These are phyloP conservation scores for Heliamphora ciliata DNA, from an alignment of 179 eudicot genomes.

Conservation along the genomic window DNA sequence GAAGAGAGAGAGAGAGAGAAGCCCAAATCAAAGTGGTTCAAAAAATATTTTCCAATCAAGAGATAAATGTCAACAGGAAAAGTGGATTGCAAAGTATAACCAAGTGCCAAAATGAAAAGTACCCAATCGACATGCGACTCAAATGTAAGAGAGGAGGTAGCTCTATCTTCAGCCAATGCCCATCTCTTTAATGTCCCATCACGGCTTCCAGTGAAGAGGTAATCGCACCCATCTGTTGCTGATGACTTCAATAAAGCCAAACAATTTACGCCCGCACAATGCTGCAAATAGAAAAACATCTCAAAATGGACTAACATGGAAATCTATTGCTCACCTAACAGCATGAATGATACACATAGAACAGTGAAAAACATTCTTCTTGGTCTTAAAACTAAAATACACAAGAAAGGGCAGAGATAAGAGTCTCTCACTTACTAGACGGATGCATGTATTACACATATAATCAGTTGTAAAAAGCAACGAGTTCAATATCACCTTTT, in stretches of 20 bases:
- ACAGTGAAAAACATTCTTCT: not conserved
- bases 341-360: not conserved
- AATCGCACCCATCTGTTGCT: slow-evolving; percentile 38
- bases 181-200: slow-evolving; percentile 96
- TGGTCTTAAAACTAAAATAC: slow-evolving; percentile 1
- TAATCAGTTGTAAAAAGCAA: not conserved
- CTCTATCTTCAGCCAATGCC: slow-evolving; percentile 61
- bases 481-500: not conserved
- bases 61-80: not conserved
- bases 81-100: not conserved
- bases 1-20: not conserved
- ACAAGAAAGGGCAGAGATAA: not conserved
- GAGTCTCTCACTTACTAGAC: not conserved
- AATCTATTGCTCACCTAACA: not conserved
- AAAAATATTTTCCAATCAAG: not conserved
- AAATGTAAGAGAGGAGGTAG: slow-evolving; percentile 80
- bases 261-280: slow-evolving; percentile 89
- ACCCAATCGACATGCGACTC: slow-evolving; percentile 99
- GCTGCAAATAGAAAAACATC: slow-evolving; percentile 49
- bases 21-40: not conserved
- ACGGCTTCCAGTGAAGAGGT: slow-evolving; percentile 89
- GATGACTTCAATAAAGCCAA: slow-evolving; percentile 70
- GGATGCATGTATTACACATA: not conserved
- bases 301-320: slow-evolving; percentile 6
- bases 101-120: slow-evolving; percentile 22